Evolutionary conservation across 2,329 filamentous ascomycete genomes (phyloP), one percentile per base, ranked within the genome.

Genomic region (Grosmannia penicillata): DNA sequence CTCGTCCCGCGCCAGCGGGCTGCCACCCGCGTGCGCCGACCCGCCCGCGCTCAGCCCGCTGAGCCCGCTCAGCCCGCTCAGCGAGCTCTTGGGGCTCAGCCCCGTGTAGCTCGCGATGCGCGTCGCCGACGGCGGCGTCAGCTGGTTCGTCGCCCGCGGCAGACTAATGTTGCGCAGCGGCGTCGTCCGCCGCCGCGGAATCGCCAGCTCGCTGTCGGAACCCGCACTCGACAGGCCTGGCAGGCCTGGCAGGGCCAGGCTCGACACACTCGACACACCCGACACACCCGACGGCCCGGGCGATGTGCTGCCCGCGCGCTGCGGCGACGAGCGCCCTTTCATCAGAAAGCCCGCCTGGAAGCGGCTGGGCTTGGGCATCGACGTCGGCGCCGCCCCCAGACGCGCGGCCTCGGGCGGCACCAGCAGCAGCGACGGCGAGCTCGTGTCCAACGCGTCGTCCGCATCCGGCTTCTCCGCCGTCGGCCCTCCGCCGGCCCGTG

Each of bases 301-400:
- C 4, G 81, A 85, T 37, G 71, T 77, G 33, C 70, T 63, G 2
- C 53, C 49, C 29, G 57, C 58, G 24, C 27, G 60, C 11, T 10
- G 21, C 10, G 30, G 14, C 25, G 27, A 17, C 24, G 26, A 33
- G 64, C 62, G 3, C 55, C 50, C 31, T 61, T 71, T 72, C 62
- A 82, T 76, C 19, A 96, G 62, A 56, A 94, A 94, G 6, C 89
- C 89, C 3, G 86, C 72, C 50, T 93, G 83, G 61, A 96, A 96
- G 31, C 89, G 74, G 58, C 72, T 82, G 36, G 73, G 72, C 49
- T 82, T 82, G 25, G 23, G 58, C 55, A 38, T 63, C 44, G 67
- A 63, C 15, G 77, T 73, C n/a, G 15, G 10, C n/a, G 14, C 60
- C n/a, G 58, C 49, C 3, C 59, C 53, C 11, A 59, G 17, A 13